Conservation (phyloP, 1,284 basidiomycete genomes). For the Boletus nobilissimus region DNA sequence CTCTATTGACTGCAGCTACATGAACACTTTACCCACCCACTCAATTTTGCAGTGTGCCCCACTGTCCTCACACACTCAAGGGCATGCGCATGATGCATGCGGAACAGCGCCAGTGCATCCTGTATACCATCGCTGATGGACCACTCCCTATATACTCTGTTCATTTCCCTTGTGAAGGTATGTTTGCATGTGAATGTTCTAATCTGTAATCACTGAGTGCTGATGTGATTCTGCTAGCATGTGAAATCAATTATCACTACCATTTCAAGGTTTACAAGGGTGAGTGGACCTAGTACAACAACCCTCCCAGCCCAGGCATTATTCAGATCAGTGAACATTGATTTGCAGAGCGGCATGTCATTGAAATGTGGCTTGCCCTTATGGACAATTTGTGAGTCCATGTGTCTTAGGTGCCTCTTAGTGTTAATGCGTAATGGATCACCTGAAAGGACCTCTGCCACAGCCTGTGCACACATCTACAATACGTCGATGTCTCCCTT, state of each 20-base stretch:
- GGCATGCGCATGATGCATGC: neutral
- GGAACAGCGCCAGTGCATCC: neutral
- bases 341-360: neutral
- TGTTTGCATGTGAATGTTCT: no score
- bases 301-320: neutral
- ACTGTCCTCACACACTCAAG: neutral
- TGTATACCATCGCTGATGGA: neutral
- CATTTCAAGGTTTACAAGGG: neutral
- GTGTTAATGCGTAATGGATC: no score
- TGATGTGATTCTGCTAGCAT: no score
- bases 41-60: neutral
- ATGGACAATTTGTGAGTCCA: conserved; percentile 22
- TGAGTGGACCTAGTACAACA: neutral
- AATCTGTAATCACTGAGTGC: no score
- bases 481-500: neutral
- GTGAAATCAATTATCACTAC: neutral
- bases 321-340: neutral
- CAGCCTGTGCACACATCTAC: neutral
- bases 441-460: neutral
- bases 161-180: neutral
- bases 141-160: neutral
- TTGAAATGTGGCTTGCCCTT: neutral
- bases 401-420: no score
- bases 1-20: no score
- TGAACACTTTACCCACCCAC: neutral